phyloP scores from a whole-genome alignment of 2,329 filamentous ascomycete genomes.

The Aspergillus aculeatinus region DNA sequence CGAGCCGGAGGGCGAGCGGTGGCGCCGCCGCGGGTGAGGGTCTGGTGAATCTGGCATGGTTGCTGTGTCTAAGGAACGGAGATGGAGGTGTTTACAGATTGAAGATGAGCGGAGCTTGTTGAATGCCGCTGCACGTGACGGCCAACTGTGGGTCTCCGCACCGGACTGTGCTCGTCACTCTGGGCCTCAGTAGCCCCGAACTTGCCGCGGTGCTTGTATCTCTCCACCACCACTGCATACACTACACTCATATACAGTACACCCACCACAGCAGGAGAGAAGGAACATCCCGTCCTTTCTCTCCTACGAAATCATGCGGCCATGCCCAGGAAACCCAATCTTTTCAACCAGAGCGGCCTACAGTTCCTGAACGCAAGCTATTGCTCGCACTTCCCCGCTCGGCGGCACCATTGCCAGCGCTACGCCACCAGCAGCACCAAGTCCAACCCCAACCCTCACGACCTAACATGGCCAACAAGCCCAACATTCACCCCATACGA shows the following conservation, averaged over 20 bases:
- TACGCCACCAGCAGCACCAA: conserved; percentile 34
- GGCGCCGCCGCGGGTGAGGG: conserved; percentile 21
- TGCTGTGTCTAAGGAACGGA: background rate
- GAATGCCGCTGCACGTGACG: background rate
- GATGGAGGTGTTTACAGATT: background rate
- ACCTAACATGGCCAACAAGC: conserved; percentile 46
- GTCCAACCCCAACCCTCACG: conserved; percentile 29
- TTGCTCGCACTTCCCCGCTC: background rate
- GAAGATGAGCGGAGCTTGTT: background rate
- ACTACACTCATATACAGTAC: background rate
- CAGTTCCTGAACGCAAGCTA: conserved; percentile 33
- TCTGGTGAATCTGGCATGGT: conserved; percentile 28
- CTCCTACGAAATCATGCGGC: conserved; percentile 34
- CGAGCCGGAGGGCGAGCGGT: conserved; percentile 23
- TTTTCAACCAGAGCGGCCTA: conserved; percentile 33
- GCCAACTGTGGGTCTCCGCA: background rate
- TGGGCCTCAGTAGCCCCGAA: background rate
- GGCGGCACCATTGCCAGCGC: conserved; percentile 7
- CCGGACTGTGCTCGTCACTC: too few relatives aligned
- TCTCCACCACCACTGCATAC: background rate
- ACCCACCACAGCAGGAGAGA: conserved; percentile 3
- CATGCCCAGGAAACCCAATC: conserved; percentile 50
- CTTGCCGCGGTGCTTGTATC: background rate
- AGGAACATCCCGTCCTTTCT: conserved; percentile 16
- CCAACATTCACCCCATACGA: conserved; percentile 74